Conservation (phyloP, 371 early-diverging fungal genomes). For the Mucor ambiguus region DNA sequence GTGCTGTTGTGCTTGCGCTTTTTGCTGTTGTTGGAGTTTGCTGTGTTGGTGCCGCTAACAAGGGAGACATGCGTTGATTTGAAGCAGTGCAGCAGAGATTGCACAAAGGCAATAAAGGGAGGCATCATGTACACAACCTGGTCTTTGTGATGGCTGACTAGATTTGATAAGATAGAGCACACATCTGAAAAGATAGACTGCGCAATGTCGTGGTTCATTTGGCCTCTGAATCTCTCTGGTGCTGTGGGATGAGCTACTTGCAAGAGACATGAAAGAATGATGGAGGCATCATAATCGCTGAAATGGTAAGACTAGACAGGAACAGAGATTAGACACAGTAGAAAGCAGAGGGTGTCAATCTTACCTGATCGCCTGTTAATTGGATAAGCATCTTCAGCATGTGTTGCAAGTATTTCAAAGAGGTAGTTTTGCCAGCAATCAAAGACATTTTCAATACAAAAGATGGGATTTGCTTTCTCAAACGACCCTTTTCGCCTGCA, state of each 20-base stretch:
- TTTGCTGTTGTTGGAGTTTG: not conserved
- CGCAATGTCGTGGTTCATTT: slow-evolving; percentile 26
- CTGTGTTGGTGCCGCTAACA: slow-evolving; percentile 25
- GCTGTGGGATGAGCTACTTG: slow-evolving; percentile 40
- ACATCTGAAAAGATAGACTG: slow-evolving; percentile 41
- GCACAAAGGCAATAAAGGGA: slow-evolving; percentile 48
- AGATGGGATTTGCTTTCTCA: slow-evolving; percentile 46
- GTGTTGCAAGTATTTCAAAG: slow-evolving; percentile 35
- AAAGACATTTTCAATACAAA: slow-evolving; percentile 39
- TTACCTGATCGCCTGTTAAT: slow-evolving; percentile 40
- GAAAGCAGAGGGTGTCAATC: too few relatives aligned
- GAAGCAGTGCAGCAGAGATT: slow-evolving; percentile 60
- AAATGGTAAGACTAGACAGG: slow-evolving; percentile 20
- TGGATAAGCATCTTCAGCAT: slow-evolving; percentile 40
- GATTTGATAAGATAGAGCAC: slow-evolving; percentile 47
- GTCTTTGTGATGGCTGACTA: slow-evolving; percentile 50
- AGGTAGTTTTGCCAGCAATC: slow-evolving; percentile 40
- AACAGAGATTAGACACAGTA: slow-evolving; percentile 3
- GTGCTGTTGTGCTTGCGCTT: slow-evolving; percentile 17
- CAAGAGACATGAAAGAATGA: slow-evolving; percentile 35
- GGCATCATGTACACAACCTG: slow-evolving; percentile 50
- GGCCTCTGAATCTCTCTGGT: slow-evolving; percentile 20
- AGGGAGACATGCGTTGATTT: slow-evolving; percentile 57
- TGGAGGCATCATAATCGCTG: slow-evolving; percentile 33
- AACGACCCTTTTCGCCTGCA: slow-evolving; percentile 44